Evolutionary conservation across 768 basidiomycete genomes (phyloP).

Genomic region (Lentinus brumalis): DNA sequence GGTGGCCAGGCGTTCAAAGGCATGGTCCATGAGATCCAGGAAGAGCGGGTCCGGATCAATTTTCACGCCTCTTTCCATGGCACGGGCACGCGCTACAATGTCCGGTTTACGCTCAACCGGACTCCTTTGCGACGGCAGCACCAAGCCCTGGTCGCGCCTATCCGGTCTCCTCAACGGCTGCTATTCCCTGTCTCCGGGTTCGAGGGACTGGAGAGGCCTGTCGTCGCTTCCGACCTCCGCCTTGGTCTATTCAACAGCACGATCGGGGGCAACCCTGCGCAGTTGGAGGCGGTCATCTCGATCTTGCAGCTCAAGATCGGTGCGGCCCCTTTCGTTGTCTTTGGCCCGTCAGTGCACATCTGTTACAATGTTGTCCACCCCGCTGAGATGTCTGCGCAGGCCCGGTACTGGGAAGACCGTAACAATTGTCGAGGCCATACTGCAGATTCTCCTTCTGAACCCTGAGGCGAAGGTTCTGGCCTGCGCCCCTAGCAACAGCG

Average conservation of each 20-base stretch:
- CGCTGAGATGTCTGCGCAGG: slow-evolving; percentile 20
- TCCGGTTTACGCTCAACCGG: slow-evolving; percentile 59
- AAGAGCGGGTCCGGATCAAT: slow-evolving; percentile 45
- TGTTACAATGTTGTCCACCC: background rate
- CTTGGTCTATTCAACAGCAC: slow-evolving; percentile 27
- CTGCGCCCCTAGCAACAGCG: slow-evolving; percentile 70
- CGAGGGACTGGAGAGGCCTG: background rate
- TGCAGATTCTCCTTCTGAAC: slow-evolving; percentile 49
- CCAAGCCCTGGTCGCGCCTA: slow-evolving; percentile 46
- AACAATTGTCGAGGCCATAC: slow-evolving; percentile 63
- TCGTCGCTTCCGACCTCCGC: slow-evolving; percentile 22
- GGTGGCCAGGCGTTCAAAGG: slow-evolving; percentile 37
- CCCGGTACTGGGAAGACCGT: slow-evolving; percentile 67
- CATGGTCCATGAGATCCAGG: slow-evolving; percentile 50
- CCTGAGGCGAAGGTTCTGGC: slow-evolving; percentile 53
- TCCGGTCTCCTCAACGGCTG: slow-evolving; percentile 39
- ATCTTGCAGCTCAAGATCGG: slow-evolving; percentile 49
- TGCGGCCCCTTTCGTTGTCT: slow-evolving; percentile 57
- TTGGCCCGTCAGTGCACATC: slow-evolving; percentile 56
- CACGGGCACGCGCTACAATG: slow-evolving; percentile 46
- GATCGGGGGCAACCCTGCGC: slow-evolving; percentile 46
- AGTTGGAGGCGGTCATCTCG: slow-evolving; percentile 51
- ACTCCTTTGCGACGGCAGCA: slow-evolving; percentile 56
- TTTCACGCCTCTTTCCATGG: slow-evolving; percentile 47
- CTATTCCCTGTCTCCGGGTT: slow-evolving; percentile 44